A percentile compares a stretch with the other conserved stretches of the same genome.
These are phyloP conservation scores for Lepraria neglecta DNA, from an alignment of 495 filamentous ascomycete species.

Conservation along the genomic window DNA sequence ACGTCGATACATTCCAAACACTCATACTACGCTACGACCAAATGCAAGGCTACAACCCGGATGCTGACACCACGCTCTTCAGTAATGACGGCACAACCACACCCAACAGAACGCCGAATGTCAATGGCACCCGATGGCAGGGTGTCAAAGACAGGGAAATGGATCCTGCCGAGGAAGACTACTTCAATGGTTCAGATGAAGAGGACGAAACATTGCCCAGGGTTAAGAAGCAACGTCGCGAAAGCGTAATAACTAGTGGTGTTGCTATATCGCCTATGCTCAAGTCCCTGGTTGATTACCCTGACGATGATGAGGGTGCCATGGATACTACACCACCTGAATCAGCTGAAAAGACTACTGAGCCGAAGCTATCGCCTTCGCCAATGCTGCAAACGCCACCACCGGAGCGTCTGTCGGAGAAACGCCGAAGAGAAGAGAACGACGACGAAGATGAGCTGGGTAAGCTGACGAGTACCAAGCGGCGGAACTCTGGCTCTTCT, in stretches of 20 bases:
- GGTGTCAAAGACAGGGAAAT: constrained; percentile 81
- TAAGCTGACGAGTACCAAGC: constrained; percentile 63
- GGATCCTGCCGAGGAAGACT: constrained; percentile 84
- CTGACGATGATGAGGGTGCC: constrained; percentile 61
- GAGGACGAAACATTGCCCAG: constrained; percentile 55
- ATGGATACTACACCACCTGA: constrained; percentile 41
- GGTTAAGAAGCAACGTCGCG: constrained; percentile 23
- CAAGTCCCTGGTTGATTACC: constrained; percentile 84
- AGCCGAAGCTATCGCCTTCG: constrained; percentile 32
- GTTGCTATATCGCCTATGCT: constrained; percentile 35
- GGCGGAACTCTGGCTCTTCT: constrained; percentile 48
- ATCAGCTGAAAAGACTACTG: constrained; percentile 22
- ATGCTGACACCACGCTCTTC: constrained; percentile 50
- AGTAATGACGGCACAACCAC: constrained; percentile 45
- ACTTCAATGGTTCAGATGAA: constrained; percentile 87
- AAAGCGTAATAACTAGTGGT: constrained; percentile 25
- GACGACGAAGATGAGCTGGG: constrained; percentile 73
- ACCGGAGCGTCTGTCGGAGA: constrained; percentile 79
- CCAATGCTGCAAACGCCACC: constrained; percentile 45
- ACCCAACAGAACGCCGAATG: constrained; percentile 43
- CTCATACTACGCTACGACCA: constrained; percentile 78
- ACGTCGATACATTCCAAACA: constrained; percentile 78
- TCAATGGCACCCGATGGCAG: constrained; percentile 66
- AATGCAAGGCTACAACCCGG: constrained; percentile 58
- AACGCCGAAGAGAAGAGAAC: constrained; percentile 80